These are phyloP conservation scores for Avena sativa DNA, from an alignment of 176 grass and related monocot genomes.

Conservation along the genomic window DNA sequence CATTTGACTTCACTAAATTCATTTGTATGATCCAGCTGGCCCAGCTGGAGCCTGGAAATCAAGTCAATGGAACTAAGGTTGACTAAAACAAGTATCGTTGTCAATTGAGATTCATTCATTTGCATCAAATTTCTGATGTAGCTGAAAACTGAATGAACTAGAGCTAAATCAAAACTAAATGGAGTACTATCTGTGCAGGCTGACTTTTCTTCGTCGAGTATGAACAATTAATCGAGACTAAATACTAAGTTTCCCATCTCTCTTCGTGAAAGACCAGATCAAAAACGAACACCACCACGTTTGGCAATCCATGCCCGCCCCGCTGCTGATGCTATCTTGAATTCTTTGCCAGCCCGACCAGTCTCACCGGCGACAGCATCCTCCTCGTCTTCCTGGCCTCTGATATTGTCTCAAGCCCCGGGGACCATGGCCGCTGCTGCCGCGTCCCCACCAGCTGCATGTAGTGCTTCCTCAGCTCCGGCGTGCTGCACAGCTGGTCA, in stretches of 20 bases:
- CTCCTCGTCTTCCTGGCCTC: constrained; percentile 57
- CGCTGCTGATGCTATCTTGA: constrained; percentile 35
- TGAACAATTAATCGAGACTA: neutral
- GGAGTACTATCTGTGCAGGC: too few relatives aligned
- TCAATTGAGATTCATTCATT: constrained; percentile 4
- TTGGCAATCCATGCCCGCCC: neutral
- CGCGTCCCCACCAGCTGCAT: constrained; percentile 66
- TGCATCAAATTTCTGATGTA: neutral
- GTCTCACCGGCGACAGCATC: constrained; percentile 52
- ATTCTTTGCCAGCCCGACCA: constrained; percentile 33
- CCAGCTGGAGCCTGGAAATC: neutral
- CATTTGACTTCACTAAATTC: neutral
- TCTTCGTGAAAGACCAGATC: neutral
- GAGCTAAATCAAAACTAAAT: constrained; percentile 4
- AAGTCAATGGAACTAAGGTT: neutral
- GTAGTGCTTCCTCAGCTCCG: constrained; percentile 90
- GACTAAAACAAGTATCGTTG: neutral
- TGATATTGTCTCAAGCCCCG: constrained; percentile 77
- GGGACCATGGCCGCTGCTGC: constrained; percentile 75
- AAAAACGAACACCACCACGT: neutral
- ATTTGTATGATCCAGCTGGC: neutral
- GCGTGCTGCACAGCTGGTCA: constrained; percentile 69
- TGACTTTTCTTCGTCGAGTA: neutral
- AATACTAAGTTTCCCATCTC: neutral
- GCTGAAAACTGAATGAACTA: neutral